Evolutionary conservation across 2,329 filamentous ascomycete species (phyloP).

Genomic region (Coniochaeta sp.): DNA sequence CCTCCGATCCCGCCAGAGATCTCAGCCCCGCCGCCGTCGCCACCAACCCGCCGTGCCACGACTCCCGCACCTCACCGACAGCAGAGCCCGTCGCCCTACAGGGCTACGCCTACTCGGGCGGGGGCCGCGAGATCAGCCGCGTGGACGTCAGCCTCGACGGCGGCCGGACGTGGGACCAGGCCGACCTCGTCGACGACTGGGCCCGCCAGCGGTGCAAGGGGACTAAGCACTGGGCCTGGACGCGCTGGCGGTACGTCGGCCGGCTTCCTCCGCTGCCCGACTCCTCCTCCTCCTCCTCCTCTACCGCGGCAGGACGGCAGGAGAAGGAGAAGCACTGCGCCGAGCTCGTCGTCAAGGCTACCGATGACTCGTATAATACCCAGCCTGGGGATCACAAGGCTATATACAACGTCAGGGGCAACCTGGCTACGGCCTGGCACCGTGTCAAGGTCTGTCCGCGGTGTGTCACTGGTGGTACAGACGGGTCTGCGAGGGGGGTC

Average conservation of each 20-base stretch:
- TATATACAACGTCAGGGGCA: conserved; percentile 58
- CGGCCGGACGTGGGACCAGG: conserved; percentile 57
- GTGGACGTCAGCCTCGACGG: conserved; percentile 60
- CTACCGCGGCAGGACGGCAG: too few species aligned
- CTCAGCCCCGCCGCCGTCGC: too few species aligned
- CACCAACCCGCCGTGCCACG: too few species aligned
- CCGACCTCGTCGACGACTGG: conserved; percentile 46
- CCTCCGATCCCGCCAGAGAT: too few species aligned
- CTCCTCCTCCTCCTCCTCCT: too few species aligned
- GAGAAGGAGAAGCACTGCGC: conserved; percentile 30
- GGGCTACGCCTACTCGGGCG: conserved; percentile 63
- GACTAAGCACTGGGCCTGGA: conserved; percentile 55
- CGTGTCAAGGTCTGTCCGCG: conserved; percentile 34
- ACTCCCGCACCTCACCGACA: neutral
- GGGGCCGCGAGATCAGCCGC: conserved; percentile 57
- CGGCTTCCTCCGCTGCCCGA: conserved; percentile 20
- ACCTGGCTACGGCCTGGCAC: conserved; percentile 62
- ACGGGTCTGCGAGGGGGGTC: conserved; percentile 11
- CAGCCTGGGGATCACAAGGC: conserved; percentile 53
- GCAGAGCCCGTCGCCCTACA: conserved; percentile 32
- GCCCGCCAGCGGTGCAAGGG: conserved; percentile 19
- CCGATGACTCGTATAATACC: conserved; percentile 58
- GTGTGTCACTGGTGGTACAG: conserved; percentile 11
- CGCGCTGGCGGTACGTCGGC: conserved; percentile 51
- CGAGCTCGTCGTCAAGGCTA: conserved; percentile 56